These are phyloP conservation scores for Trichomonas vaginalis DNA, from an alignment of 208 protist species.

Conservation along the genomic window DNA sequence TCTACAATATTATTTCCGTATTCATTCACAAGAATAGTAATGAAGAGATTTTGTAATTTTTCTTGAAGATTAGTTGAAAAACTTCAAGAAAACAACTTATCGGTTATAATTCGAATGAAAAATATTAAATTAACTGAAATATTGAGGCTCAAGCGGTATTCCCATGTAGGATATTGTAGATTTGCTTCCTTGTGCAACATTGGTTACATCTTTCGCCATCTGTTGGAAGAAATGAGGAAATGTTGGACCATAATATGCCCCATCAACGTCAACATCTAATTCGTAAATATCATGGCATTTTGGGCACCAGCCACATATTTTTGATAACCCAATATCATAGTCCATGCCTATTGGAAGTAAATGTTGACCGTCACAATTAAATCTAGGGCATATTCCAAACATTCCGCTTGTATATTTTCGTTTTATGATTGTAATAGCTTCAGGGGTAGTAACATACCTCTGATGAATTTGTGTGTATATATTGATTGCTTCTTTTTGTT, in stretches of 20 bases:
- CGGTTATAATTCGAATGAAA: too few species aligned
- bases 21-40: too few species aligned
- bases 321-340: background rate
- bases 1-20: too few species aligned
- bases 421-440: background rate
- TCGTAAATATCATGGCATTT: slow-evolving; percentile 14
- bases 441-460: background rate
- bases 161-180: background rate
- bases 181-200: background rate
- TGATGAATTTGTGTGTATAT: background rate
- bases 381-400: background rate
- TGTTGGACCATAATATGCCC: background rate
- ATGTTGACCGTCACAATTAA: background rate
- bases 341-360: background rate
- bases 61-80: too few species aligned
- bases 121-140: too few species aligned
- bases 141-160: background rate
- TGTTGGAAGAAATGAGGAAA: background rate
- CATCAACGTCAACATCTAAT: background rate
- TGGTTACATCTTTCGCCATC: background rate
- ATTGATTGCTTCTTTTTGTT: background rate
- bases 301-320: background rate
- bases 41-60: too few species aligned
- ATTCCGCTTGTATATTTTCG: background rate
- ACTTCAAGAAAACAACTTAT: too few species aligned